Base-by-base conservation (phyloP, 495 filamentous ascomycete species). In the Astrothelium subdiscretum region DNA sequence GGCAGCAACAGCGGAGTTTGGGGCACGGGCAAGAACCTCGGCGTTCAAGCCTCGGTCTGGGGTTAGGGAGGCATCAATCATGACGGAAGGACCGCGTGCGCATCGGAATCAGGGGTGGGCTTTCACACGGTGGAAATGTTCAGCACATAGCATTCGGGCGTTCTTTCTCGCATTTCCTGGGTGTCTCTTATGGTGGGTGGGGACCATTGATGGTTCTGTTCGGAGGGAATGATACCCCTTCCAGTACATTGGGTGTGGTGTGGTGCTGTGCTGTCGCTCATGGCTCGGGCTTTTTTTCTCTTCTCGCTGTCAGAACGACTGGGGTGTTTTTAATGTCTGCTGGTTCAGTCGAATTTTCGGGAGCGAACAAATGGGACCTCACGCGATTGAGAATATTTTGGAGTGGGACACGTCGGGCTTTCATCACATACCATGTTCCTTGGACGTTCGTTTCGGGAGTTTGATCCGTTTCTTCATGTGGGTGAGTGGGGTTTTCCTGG, bases 11-110 rank as follows among this genome's bases (percentile, higher is more conserved):
- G 65, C 57, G 71, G 68, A 15, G 66, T 68, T 29, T 76, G 74
- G 74, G 73, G 73, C 24, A 40, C 59, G n/a, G 70, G 70, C 60
- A 74, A 69, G 48, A 67, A 63, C 1, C 68, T 75, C 32, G 71
- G 71, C 32, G 72, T 75, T 18, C 74, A 76, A 65, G 71, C 73
- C 20, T 71, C 70, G n/a, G 74, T 76, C 29, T 76, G 74, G 74
- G 74, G 74, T 59, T 76, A 69, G 59, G n/a, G 27, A 31, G 8
- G 13, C 54, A 5, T 12, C 12, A 48, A 22, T n/a, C n/a, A 62
- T 31, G 22, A 18, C n/a, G 15, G 31, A 20, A 52, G 20, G 38
- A 38, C 31, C 29, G 40, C 27, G 29, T 48, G 44, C 6, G 40
- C 15, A 12, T 10, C 20, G 44, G 24, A 42, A 42, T 27, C n/a